These are phyloP conservation scores for Bruguiera sexangula DNA, from an alignment of 345 rosid species.

Conservation along the genomic window DNA sequence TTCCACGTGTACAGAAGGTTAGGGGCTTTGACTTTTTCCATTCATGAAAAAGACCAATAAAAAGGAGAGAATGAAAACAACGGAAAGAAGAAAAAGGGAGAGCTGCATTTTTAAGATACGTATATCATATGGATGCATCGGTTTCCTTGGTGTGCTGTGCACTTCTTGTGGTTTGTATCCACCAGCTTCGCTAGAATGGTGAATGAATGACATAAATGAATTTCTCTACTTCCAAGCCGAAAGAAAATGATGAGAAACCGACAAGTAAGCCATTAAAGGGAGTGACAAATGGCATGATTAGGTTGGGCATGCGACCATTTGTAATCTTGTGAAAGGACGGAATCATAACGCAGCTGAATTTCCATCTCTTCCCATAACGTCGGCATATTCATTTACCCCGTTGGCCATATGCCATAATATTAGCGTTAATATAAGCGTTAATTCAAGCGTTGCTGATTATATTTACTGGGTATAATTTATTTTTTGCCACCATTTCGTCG, in stretches of 20 bases:
- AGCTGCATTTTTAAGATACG: too few species aligned
- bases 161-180: too few species aligned
- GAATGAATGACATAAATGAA: slow-evolving; percentile 10
- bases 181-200: too few species aligned
- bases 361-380: too few species aligned
- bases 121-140: not conserved
- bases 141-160: not conserved
- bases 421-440: not conserved
- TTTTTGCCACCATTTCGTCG: too few species aligned
- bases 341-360: not conserved
- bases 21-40: not conserved
- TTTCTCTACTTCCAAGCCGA: not conserved
- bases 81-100: too few species aligned
- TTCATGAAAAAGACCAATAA: not conserved
- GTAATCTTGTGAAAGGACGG: not conserved
- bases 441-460: too few species aligned
- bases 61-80: too few species aligned
- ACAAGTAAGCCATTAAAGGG: slow-evolving; percentile 3
- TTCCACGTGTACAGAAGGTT: not conserved
- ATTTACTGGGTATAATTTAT: too few species aligned
- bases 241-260: not conserved
- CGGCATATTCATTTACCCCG: not conserved
- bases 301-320: not conserved
- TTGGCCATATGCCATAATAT: not conserved
- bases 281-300: slow-evolving; percentile 9